Conservation (phyloP, 2,329 filamentous ascomycete species). For the Trichoderma asperellum region DNA sequence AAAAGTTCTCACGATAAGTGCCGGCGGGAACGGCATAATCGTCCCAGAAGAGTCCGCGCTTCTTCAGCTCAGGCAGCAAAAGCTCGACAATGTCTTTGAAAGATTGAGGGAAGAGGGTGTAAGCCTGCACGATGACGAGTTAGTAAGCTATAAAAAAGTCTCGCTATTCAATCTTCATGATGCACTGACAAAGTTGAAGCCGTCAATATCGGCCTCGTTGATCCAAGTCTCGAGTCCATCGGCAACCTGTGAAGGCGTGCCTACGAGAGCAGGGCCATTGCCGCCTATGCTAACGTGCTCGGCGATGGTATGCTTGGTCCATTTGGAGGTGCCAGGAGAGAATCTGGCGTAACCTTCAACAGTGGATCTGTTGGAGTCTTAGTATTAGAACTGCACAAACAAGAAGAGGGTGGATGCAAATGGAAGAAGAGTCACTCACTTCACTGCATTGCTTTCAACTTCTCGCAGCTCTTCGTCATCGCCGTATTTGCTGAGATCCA, state of each 20-base stretch:
- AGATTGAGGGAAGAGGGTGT: constrained; percentile 67
- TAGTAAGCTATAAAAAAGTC: not conserved
- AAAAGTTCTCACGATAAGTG: constrained; percentile 65
- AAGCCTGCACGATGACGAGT: constrained; percentile 49
- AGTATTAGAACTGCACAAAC: not conserved
- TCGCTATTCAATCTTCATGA: too few relatives aligned
- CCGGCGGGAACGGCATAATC: constrained; percentile 59
- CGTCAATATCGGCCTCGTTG: constrained; percentile 64
- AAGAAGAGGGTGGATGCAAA: not conserved
- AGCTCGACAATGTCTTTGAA: constrained; percentile 71
- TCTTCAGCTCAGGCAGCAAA: constrained; percentile 65
- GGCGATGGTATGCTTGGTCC: constrained; percentile 73
- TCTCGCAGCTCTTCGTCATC: constrained; percentile 68
- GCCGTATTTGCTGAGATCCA: constrained; percentile 58
- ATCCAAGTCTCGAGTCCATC: constrained; percentile 44
- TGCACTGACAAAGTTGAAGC: constrained; percentile 69
- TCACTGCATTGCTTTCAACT: constrained; percentile 65
- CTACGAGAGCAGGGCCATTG: constrained; percentile 66
- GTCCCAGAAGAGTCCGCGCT: constrained; percentile 61
- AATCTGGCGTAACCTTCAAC: constrained; percentile 60
- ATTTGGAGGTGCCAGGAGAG: constrained; percentile 64
- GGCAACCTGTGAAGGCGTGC: constrained; percentile 51
- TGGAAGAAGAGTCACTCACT: constrained; percentile 34
- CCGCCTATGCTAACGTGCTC: constrained; percentile 71
- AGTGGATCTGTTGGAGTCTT: constrained; percentile 47